A percentile compares a stretch with the other conserved stretches of the same genome.
phyloP scores from a whole-genome alignment of 257 asterid genomes.

The Rauvolfia tetraphylla region DNA sequence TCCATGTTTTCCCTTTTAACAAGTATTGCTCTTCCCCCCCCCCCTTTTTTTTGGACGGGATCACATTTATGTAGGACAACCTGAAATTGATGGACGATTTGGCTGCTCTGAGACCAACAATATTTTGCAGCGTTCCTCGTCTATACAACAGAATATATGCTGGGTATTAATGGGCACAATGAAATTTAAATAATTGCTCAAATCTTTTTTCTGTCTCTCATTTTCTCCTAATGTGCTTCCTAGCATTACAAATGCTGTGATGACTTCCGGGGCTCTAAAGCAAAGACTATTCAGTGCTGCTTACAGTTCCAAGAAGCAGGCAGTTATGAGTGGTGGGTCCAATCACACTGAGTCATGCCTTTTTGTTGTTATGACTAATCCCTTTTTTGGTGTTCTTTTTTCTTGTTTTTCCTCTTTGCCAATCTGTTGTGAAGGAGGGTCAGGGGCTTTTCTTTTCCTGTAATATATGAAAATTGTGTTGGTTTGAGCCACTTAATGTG shows the following conservation, averaged over 20 bases:
- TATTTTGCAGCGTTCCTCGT: constrained; percentile 97
- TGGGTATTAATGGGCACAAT: constrained; percentile 49
- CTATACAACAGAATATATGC: constrained; percentile 95
- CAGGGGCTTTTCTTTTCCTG: not conserved
- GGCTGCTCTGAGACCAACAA: constrained; percentile 83
- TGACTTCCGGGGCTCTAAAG: constrained; percentile 72
- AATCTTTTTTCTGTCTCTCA: constrained; percentile 18
- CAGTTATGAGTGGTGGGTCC: constrained; percentile 72
- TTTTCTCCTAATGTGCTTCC: constrained; percentile 13
- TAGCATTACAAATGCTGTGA: constrained; percentile 84
- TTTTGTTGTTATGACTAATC: not conserved
- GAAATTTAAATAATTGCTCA: constrained; percentile 16
- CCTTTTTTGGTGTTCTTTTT: not conserved
- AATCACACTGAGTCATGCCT: constrained; percentile 3
- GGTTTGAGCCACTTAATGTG: not conserved
- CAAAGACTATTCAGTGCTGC: constrained; percentile 87
- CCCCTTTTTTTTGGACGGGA: not conserved
- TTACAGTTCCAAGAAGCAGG: constrained; percentile 87
- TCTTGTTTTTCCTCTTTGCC: not conserved
- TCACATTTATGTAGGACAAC: constrained; percentile 64
- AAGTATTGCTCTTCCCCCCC: not conserved
- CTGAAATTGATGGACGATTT: constrained; percentile 91
- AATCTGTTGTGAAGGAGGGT: not conserved
- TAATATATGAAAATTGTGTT: not conserved
- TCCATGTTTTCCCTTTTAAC: not conserved